Percentiles rank a stretch among this genome's conserved stretches.
Conservation (phyloP, 441 rosid genomes). For the Francoa sonchifolia region DNA sequence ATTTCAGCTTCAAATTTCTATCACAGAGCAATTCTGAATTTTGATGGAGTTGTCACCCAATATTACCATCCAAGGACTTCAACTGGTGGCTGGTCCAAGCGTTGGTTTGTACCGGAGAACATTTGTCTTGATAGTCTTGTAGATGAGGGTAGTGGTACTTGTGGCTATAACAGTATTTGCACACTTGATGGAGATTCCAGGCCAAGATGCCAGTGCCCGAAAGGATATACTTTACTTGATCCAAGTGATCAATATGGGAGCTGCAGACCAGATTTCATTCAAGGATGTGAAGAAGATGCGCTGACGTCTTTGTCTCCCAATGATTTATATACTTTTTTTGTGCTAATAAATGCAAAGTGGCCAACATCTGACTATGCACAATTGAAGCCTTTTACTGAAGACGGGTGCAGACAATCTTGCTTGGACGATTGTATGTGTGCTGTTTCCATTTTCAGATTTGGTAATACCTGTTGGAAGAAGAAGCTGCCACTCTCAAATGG, state of each 20-base stretch:
- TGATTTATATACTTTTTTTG: constrained; percentile 15
- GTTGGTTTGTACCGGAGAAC: constrained; percentile 14
- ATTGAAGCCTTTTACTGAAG: constrained; percentile 5
- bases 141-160: constrained; percentile 13
- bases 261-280: constrained; percentile 21
- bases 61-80: constrained; percentile 21
- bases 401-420: constrained; percentile 24
- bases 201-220: constrained; percentile 24
- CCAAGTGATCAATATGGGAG: constrained; percentile 17
- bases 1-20: constrained; percentile 12
- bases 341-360: constrained; percentile 12
- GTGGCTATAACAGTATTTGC: constrained; percentile 33
- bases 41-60: constrained; percentile 27
- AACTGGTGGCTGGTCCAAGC: constrained; percentile 7
- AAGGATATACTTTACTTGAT: constrained; percentile 17
- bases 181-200: constrained; percentile 7
- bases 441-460: constrained; percentile 19
- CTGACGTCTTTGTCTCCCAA: constrained; percentile 2
- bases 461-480: constrained; percentile 26
- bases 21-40: constrained; percentile 23
- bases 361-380: constrained; percentile 22
- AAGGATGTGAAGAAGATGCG: constrained; percentile 12
- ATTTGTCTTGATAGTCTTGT: constrained; percentile 5
- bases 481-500: constrained; percentile 12
- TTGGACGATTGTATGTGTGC: constrained; percentile 34